Evolutionary conservation across 2,329 filamentous ascomycete species (phyloP).

Genomic region (Sphaerulina vaccinii): DNA sequence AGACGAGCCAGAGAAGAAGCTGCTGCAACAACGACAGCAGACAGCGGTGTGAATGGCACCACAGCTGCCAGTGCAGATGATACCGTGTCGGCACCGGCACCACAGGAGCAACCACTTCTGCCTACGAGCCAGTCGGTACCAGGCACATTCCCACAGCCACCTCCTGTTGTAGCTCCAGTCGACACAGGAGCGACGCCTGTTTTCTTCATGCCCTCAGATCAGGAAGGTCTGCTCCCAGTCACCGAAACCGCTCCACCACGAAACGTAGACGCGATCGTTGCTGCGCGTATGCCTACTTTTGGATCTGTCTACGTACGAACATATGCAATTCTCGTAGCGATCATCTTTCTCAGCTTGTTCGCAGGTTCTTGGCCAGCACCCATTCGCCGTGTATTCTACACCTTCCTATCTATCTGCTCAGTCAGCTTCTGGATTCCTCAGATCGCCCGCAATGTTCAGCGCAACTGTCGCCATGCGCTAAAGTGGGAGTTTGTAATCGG

Average conservation of each 20-base stretch:
- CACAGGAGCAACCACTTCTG: constrained; percentile 26
- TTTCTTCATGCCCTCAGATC: constrained; percentile 60
- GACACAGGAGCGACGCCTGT: constrained; percentile 52
- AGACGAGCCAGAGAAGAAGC: constrained; percentile 19
- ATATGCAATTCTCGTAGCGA: constrained; percentile 58
- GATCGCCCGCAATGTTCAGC: constrained; percentile 83
- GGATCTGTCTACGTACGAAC: constrained; percentile 62
- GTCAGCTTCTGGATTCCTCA: constrained; percentile 92
- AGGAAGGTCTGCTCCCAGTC: constrained; percentile 46
- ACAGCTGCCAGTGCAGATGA: background rate
- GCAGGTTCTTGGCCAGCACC: constrained; percentile 57
- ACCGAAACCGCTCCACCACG: constrained; percentile 41
- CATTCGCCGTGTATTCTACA: constrained; percentile 55
- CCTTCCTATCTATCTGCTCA: constrained; percentile 69
- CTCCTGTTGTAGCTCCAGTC: constrained; percentile 45
- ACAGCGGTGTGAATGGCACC: background rate
- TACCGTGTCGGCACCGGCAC: background rate
- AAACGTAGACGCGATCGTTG: constrained; percentile 18
- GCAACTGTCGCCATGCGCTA: constrained; percentile 89
- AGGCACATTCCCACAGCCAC: constrained; percentile 23
- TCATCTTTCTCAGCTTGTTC: constrained; percentile 60
- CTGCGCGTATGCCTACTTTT: constrained; percentile 40
- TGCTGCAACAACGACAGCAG: constrained; percentile 9
- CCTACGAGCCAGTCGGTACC: constrained; percentile 19
- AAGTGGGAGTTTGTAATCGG: constrained; percentile 87